These are phyloP conservation scores for Fusarium heterosporum DNA, from an alignment of 2,329 filamentous ascomycete species.

Conservation along the genomic window DNA sequence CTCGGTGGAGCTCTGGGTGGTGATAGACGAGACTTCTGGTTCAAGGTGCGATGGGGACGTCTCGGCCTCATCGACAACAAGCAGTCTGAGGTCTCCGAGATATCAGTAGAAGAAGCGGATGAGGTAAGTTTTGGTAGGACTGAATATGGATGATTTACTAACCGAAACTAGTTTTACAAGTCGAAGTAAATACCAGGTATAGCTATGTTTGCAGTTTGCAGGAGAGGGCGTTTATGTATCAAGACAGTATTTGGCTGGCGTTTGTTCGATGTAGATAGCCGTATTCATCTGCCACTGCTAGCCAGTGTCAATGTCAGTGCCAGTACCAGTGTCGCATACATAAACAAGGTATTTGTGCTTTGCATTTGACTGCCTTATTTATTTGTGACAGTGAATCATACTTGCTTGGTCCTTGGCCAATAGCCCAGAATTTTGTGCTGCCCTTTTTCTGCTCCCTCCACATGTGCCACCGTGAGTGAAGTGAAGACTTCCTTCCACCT, in stretches of 20 bases:
- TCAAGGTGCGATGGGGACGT: conserved; percentile 71
- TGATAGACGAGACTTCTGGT: conserved; percentile 87
- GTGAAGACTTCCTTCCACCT: neutral
- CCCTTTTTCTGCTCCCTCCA: conserved; percentile 9
- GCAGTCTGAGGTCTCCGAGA: conserved; percentile 71
- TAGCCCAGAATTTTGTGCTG: conserved; percentile 4
- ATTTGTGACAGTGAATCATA: conserved; percentile 20
- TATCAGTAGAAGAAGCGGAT: conserved; percentile 77
- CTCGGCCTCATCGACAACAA: conserved; percentile 79
- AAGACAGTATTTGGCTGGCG: conserved; percentile 9
- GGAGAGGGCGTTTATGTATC: neutral
- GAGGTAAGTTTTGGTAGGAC: conserved; percentile 57
- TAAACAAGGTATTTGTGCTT: neutral
- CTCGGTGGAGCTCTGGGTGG: conserved; percentile 77
- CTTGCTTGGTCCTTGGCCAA: neutral
- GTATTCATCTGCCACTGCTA: conserved; percentile 6
- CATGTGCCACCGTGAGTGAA: neutral
- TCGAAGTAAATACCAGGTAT: conserved; percentile 44
- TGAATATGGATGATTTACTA: conserved; percentile 33
- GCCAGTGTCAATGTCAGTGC: neutral
- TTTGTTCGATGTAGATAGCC: neutral
- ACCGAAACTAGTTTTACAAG: conserved; percentile 53
- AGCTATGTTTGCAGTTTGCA: conserved; percentile 12
- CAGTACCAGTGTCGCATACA: neutral
- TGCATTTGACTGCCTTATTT: neutral